These are phyloP conservation scores for Diutina ranongensis DNA, from an alignment of 1,139 yeast genomes.

Conservation along the genomic window DNA sequence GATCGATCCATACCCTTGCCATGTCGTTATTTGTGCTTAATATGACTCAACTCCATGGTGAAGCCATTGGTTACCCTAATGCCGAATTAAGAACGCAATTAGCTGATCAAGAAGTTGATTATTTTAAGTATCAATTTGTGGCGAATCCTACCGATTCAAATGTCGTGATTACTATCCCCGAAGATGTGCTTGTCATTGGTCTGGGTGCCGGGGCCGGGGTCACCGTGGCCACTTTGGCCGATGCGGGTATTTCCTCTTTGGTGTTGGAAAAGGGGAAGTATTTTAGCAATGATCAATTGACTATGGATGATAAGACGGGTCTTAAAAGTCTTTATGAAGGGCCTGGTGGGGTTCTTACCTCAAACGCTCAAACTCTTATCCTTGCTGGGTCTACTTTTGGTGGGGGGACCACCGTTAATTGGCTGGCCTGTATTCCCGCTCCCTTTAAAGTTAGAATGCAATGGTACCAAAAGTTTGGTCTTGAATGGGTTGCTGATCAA, in stretches of 20 bases:
- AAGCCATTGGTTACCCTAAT: constrained; percentile 26
- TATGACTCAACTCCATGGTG: constrained; percentile 24
- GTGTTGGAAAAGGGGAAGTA: constrained; percentile 46
- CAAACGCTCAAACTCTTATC: constrained; percentile 26
- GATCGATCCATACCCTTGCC: constrained; percentile 16
- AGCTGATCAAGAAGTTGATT: constrained; percentile 18
- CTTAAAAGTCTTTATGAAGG: constrained; percentile 28
- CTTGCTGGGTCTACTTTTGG: constrained; percentile 51
- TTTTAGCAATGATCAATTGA: constrained; percentile 25
- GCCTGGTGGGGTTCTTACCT: constrained; percentile 23
- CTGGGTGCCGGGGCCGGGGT: constrained; percentile 54
- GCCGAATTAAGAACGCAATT: constrained; percentile 19
- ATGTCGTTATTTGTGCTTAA: constrained; percentile 15
- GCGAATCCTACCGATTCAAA: background rate
- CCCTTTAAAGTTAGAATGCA: constrained; percentile 44
- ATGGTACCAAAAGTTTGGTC: constrained; percentile 39
- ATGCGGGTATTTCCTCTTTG: constrained; percentile 33
- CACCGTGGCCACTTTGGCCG: constrained; percentile 37
- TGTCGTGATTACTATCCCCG: background rate
- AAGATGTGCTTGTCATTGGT: constrained; percentile 40
- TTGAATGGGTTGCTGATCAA: constrained; percentile 37
- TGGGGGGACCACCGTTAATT: constrained; percentile 51
- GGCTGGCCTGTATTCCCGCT: constrained; percentile 49
- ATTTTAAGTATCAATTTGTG: constrained; percentile 15
- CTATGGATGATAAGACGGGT: constrained; percentile 31